Evolutionary conservation across 2,329 filamentous ascomycete genomes (phyloP).

Genomic region (Fusarium tjaetaba): DNA sequence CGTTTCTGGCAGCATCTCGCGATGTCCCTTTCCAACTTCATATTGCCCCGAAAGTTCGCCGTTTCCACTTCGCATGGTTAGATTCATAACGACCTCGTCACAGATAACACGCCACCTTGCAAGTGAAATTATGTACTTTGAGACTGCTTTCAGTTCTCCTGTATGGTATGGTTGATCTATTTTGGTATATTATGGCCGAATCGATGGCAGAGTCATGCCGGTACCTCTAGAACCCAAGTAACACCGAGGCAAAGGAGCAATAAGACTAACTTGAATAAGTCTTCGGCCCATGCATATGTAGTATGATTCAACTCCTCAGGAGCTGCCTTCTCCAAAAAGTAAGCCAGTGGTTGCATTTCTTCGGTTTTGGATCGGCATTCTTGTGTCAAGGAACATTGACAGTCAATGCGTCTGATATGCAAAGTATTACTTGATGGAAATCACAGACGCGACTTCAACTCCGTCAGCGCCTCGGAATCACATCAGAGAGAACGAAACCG

Average conservation of each 20-base stretch:
- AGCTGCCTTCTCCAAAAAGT: background rate
- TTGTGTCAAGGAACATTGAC: background rate
- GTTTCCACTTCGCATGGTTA: background rate
- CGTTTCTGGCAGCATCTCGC: background rate
- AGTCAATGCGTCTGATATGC: background rate
- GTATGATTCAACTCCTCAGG: background rate
- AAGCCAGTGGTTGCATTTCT: background rate
- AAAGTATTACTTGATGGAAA: conserved; percentile 5
- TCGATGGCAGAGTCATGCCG: conserved; percentile 1
- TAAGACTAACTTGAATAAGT: background rate
- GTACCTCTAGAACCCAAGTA: background rate
- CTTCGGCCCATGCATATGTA: background rate
- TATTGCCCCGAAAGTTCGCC: background rate
- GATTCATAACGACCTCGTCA: background rate
- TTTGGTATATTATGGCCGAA: background rate
- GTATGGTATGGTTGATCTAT: background rate
- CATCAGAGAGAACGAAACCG: background rate
- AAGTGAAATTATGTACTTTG: background rate
- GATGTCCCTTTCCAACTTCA: background rate
- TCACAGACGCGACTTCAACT: background rate
- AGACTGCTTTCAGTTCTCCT: background rate
- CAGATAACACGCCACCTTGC: background rate
- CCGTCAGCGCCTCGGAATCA: background rate
- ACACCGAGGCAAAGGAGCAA: conserved; percentile 5
- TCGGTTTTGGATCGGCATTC: background rate